Evolutionary conservation across 2,329 filamentous ascomycete genomes (phyloP).

Genomic region (Calonectria crousiana): DNA sequence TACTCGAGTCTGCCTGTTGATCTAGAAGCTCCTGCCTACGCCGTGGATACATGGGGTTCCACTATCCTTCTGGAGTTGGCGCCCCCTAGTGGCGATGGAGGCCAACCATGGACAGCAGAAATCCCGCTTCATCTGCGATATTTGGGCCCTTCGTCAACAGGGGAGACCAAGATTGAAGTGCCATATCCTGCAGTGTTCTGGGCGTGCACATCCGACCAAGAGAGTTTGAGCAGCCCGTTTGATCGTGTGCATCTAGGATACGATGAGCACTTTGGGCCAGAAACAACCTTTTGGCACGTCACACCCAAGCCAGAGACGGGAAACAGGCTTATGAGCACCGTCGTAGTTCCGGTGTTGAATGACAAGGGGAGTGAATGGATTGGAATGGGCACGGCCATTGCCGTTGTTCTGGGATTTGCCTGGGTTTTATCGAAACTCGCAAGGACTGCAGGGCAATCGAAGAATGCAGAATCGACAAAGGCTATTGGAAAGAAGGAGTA

Average conservation of each 20-base stretch:
- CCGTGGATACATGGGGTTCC: conserved; percentile 82
- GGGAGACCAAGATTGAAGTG: conserved; percentile 68
- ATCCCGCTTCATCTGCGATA: conserved; percentile 92
- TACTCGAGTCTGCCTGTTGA: conserved; percentile 83
- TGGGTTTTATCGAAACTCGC: conserved; percentile 75
- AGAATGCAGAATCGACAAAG: background rate
- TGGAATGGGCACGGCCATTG: conserved; percentile 67
- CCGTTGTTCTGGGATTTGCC: conserved; percentile 73
- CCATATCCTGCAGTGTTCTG: conserved; percentile 91
- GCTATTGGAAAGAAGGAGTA: conserved; percentile 36
- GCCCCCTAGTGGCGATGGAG: conserved; percentile 56
- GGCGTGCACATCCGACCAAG: conserved; percentile 80
- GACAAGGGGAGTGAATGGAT: conserved; percentile 62
- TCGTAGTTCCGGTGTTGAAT: conserved; percentile 76
- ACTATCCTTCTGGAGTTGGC: conserved; percentile 81
- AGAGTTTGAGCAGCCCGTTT: conserved; percentile 85
- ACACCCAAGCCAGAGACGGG: conserved; percentile 59
- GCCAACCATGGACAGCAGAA: conserved; percentile 71
- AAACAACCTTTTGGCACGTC: conserved; percentile 87
- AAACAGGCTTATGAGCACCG: conserved; percentile 61
- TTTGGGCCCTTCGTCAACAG: conserved; percentile 70
- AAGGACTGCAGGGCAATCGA: conserved; percentile 22
- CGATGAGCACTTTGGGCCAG: conserved; percentile 80
- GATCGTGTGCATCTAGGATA: conserved; percentile 88
- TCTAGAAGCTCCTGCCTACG: conserved; percentile 90